phyloP scores from a whole-genome alignment of 331 rosid species.

The Spiraea crenata region DNA sequence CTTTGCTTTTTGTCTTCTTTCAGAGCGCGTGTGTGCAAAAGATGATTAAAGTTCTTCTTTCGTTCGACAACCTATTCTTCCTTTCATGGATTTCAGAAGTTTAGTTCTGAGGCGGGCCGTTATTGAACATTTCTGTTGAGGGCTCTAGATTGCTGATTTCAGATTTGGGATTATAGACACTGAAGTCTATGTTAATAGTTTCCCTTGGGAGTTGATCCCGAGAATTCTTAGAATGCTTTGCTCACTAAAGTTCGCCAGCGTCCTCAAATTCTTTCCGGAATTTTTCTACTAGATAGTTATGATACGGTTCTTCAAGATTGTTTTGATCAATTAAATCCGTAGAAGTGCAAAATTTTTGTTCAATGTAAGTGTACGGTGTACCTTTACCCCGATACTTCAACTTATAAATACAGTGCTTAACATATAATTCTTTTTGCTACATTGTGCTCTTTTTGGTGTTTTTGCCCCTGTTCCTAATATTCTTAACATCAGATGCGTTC shows the following conservation, averaged over 20 bases:
- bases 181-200: constrained; percentile 21
- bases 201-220: constrained; percentile 24
- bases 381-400: constrained; percentile 10
- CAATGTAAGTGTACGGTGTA: constrained; percentile 19
- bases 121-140: constrained; percentile 5
- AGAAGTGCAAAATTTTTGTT: constrained; percentile 14
- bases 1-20: constrained; percentile 16
- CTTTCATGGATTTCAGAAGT: background rate
- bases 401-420: background rate
- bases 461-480: too few relatives aligned
- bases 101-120: constrained; percentile 15
- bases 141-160: constrained; percentile 15
- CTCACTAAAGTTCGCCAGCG: constrained; percentile 24
- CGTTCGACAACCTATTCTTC: constrained; percentile 16
- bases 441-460: background rate
- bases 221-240: constrained; percentile 20
- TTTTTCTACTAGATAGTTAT: constrained; percentile 25
- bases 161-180: constrained; percentile 22
- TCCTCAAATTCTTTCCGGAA: constrained; percentile 16
- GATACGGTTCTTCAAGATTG: constrained; percentile 14
- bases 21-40: constrained; percentile 81
- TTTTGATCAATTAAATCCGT: constrained; percentile 15
- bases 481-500: too few relatives aligned
- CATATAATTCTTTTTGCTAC: background rate
- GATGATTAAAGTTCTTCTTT: constrained; percentile 40